phyloP scores from a whole-genome alignment of 495 filamentous ascomycete species.

The Darksidea phi region DNA sequence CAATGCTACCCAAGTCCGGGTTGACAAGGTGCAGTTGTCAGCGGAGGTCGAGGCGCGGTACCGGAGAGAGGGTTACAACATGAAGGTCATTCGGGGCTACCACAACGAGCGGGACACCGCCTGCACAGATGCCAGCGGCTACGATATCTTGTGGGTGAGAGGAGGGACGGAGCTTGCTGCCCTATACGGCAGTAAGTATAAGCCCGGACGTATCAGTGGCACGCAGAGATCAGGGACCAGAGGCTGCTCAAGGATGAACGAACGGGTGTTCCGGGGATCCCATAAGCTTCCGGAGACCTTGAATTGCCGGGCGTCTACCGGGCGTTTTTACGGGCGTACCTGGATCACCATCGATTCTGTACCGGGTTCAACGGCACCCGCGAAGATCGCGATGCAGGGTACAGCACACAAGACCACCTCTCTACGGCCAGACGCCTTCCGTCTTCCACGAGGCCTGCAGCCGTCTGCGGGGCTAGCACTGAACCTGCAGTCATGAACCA shows the following conservation, averaged over 20 bases:
- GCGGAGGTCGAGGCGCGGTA: constrained; percentile 10
- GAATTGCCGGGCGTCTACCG: neutral
- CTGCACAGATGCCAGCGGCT: constrained; percentile 14
- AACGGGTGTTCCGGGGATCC: neutral
- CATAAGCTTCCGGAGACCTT: neutral
- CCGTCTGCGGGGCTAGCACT: neutral
- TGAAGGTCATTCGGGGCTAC: constrained; percentile 7
- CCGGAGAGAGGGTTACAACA: constrained; percentile 19
- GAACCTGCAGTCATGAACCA: too few species aligned
- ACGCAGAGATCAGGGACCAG: constrained; percentile 22
- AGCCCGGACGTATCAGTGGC: constrained; percentile 9
- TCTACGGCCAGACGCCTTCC: neutral
- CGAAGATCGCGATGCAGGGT: constrained; percentile 1
- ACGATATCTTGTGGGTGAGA: constrained; percentile 21
- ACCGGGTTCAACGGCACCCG: neutral
- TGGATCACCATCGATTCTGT: neutral
- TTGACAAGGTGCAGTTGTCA: constrained; percentile 7
- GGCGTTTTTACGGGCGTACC: neutral
- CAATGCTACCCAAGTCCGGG: constrained; percentile 15
- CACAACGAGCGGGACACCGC: constrained; percentile 17
- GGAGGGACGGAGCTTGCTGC: constrained; percentile 11
- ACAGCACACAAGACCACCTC: neutral
- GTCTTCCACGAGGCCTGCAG: neutral
- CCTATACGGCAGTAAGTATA: constrained; percentile 16
- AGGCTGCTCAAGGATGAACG: constrained; percentile 12